phyloP scores from a whole-genome alignment of 768 basidiomycete species.

The Boletus subcaerulescens region DNA sequence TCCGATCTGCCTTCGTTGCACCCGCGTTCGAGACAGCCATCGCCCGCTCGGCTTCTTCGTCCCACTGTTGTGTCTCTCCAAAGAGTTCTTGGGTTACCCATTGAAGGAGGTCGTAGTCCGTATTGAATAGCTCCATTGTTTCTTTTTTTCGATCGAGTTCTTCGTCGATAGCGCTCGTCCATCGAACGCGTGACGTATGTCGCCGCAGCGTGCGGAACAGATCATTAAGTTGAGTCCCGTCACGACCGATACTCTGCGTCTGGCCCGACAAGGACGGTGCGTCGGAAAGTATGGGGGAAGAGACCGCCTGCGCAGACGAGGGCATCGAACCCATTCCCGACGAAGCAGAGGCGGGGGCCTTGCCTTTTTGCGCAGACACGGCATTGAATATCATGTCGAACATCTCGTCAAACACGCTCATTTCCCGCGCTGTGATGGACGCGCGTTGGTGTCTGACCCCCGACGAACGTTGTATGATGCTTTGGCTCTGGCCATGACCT shows the following conservation, averaged over 20 bases:
- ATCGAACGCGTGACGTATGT: conserved; percentile 47
- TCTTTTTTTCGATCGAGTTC: conserved; percentile 69
- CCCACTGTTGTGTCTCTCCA: conserved; percentile 49
- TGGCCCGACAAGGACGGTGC: not conserved
- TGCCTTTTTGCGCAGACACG: conserved; percentile 33
- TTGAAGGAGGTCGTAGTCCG: conserved; percentile 65
- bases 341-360: not conserved
- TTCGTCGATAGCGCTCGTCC: conserved; percentile 51
- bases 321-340: not conserved
- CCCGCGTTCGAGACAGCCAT: conserved; percentile 23
- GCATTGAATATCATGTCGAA: conserved; percentile 69
- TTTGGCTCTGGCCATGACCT: not conserved
- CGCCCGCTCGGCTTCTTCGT: conserved; percentile 43
- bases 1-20: not conserved
- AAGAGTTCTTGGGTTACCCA: conserved; percentile 76
- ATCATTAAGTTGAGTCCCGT: conserved; percentile 36
- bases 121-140: conserved; percentile 65
- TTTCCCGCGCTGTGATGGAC: conserved; percentile 67
- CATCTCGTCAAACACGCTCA: conserved; percentile 66
- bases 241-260: conserved; percentile 16
- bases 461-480: conserved; percentile 12
- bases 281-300: not conserved
- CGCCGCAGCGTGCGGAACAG: conserved; percentile 55
- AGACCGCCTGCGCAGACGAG: conserved; percentile 1
- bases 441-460: conserved; percentile 39